These are phyloP conservation scores for Glycyrrhiza uralensis DNA, from an alignment of 306 rosid genomes.

Conservation along the genomic window DNA sequence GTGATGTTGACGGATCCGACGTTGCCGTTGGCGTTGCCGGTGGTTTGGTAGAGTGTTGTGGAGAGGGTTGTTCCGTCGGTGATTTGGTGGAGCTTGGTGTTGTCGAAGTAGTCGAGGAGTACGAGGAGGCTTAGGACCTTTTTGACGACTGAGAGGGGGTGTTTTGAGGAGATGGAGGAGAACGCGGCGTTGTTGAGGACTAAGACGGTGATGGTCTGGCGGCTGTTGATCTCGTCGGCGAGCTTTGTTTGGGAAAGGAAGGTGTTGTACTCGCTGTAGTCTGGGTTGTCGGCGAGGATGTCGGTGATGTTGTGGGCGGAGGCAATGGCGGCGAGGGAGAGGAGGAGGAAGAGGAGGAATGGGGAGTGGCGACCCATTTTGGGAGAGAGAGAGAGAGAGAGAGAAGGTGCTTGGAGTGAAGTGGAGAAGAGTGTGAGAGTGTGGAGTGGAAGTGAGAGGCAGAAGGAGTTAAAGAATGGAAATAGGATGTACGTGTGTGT, in stretches of 20 bases:
- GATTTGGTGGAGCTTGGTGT: conserved; percentile 71
- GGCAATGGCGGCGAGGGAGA: conserved; percentile 31
- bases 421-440: background rate
- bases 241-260: conserved; percentile 61
- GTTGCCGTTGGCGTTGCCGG: conserved; percentile 73
- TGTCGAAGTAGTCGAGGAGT: conserved; percentile 83
- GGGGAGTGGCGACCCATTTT: conserved; percentile 39
- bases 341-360: conserved; percentile 8
- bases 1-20: conserved; percentile 89
- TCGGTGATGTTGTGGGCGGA: conserved; percentile 91
- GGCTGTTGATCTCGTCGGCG: conserved; percentile 86
- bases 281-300: conserved; percentile 54
- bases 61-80: conserved; percentile 66
- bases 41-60: conserved; percentile 89
- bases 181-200: conserved; percentile 60
- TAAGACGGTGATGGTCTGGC: conserved; percentile 75
- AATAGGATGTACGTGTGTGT: background rate
- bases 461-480: conserved; percentile 1
- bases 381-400: background rate
- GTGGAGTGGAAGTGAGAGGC: background rate
- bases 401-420: background rate
- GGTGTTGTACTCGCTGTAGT: conserved; percentile 55
- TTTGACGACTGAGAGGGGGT: conserved; percentile 79
- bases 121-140: conserved; percentile 70
- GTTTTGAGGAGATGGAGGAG: conserved; percentile 51